Percentiles rank a stretch among this genome's conserved stretches.
Conservation (phyloP, 176 grass and related monocot genomes). For the Oropetium thomaeum region DNA sequence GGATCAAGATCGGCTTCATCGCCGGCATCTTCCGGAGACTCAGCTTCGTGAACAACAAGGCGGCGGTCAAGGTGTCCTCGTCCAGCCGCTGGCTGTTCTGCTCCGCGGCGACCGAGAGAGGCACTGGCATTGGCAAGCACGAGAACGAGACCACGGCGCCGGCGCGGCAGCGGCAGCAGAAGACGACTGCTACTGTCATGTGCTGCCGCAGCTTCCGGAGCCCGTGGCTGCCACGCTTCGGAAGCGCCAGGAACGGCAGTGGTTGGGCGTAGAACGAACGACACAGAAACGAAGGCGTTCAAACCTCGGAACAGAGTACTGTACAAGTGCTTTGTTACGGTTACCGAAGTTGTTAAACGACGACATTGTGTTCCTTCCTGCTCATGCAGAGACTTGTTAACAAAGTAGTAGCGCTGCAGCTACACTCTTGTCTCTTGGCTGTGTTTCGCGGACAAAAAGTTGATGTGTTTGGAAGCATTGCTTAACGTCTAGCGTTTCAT, state of each 20-base stretch:
- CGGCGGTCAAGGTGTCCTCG: conserved; percentile 31
- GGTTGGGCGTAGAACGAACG: conserved; percentile 17
- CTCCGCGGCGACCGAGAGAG: conserved; percentile 20
- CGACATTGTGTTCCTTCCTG: not conserved
- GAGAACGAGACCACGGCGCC: not conserved
- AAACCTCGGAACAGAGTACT: not conserved
- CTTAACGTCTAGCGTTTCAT: not conserved
- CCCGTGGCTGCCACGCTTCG: conserved; percentile 34
- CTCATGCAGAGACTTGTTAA: conserved; percentile 30
- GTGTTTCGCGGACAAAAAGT: not conserved
- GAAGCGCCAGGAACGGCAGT: conserved; percentile 17
- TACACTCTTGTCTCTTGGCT: too few relatives aligned
- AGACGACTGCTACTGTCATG: not conserved
- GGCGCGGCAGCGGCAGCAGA: not conserved
- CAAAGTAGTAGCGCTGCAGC: too few relatives aligned
- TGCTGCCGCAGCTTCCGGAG: not conserved
- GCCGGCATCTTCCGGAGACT: conserved; percentile 48
- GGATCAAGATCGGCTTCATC: conserved; percentile 41
- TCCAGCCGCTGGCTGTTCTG: conserved; percentile 55
- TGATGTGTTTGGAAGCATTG: not conserved
- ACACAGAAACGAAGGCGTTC: not conserved
- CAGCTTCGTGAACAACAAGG: conserved; percentile 15
- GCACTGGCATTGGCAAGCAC: not conserved
- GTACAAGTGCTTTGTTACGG: conserved; percentile 22
- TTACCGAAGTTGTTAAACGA: conserved; percentile 32